Evolutionary conservation across 805 yeast species (phyloP).

Genomic region (Metschnikowia continentalis): DNA sequence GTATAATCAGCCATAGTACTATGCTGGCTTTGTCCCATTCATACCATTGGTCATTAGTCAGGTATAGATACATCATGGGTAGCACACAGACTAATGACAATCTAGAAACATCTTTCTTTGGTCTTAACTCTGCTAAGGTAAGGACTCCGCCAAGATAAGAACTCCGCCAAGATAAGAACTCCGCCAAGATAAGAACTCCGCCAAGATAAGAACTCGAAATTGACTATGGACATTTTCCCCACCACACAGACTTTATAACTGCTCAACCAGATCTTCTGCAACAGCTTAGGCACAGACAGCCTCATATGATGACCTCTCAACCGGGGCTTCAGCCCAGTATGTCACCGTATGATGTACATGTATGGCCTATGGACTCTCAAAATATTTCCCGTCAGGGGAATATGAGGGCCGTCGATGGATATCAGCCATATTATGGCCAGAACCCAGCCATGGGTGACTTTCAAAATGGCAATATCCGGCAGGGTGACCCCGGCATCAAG

Average conservation of each 20-base stretch:
- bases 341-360: background rate
- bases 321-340: background rate
- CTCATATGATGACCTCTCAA: slow-evolving; percentile 6
- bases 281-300: slow-evolving; percentile 34
- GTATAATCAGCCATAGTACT: no score
- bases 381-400: background rate
- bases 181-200: no score
- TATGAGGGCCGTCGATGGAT: background rate
- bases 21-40: no score
- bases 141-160: no score
- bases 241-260: slow-evolving; percentile 26
- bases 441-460: background rate
- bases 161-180: no score
- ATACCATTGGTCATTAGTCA: no score
- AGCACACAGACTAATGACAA: no score
- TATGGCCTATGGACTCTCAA: background rate
- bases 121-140: no score
- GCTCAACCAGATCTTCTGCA: slow-evolving; percentile 32
- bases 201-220: background rate
- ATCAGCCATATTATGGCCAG: background rate
- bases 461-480: background rate
- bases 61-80: no score
- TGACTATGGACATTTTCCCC: slow-evolving; percentile 21
- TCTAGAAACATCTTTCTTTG: no score
- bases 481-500: background rate